Evolutionary conservation across 2,329 filamentous ascomycete species (phyloP).

Genomic region (Apiospora marii): DNA sequence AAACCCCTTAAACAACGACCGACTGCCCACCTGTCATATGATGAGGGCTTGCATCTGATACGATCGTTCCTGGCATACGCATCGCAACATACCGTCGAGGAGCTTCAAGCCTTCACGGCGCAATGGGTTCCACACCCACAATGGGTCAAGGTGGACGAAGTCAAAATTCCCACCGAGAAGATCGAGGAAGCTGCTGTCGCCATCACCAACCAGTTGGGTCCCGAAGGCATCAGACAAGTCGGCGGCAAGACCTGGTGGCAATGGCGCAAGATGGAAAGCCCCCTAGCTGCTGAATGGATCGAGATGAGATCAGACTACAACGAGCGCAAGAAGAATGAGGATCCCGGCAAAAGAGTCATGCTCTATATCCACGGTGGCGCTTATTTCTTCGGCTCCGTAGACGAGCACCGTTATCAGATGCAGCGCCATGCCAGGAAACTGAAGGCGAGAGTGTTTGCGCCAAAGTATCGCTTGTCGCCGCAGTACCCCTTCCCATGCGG

Average conservation of each 20-base stretch:
- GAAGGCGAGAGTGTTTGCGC: constrained; percentile 87
- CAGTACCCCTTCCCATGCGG: constrained; percentile 97
- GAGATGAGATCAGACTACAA: constrained; percentile 89
- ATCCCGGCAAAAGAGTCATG: constrained; percentile 78
- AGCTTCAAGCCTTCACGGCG: constrained; percentile 87
- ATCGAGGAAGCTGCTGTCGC: constrained; percentile 71
- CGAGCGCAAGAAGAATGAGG: constrained; percentile 69
- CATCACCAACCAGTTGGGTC: constrained; percentile 78
- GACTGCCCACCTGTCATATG: constrained; percentile 90
- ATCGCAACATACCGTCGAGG: constrained; percentile 89
- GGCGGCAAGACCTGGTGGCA: constrained; percentile 91
- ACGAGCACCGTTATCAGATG: constrained; percentile 98
- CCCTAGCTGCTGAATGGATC: constrained; percentile 89
- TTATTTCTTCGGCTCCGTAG: constrained; percentile 94
- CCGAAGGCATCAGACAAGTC: constrained; percentile 75
- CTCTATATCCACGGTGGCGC: constrained; percentile 94
- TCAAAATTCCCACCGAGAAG: constrained; percentile 69
- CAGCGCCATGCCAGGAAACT: constrained; percentile 95
- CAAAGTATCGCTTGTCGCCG: constrained; percentile 85
- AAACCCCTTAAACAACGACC: constrained; percentile 79
- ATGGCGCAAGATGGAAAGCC: constrained; percentile 74
- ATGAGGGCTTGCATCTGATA: constrained; percentile 88
- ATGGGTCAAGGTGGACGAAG: constrained; percentile 83
- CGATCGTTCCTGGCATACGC: constrained; percentile 86
- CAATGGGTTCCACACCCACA: constrained; percentile 91